Evolutionary conservation across 2,329 filamentous ascomycete species (phyloP), one percentile per base, ranked within the genome.

Genomic region (Pseudocercospora eumusae): DNA sequence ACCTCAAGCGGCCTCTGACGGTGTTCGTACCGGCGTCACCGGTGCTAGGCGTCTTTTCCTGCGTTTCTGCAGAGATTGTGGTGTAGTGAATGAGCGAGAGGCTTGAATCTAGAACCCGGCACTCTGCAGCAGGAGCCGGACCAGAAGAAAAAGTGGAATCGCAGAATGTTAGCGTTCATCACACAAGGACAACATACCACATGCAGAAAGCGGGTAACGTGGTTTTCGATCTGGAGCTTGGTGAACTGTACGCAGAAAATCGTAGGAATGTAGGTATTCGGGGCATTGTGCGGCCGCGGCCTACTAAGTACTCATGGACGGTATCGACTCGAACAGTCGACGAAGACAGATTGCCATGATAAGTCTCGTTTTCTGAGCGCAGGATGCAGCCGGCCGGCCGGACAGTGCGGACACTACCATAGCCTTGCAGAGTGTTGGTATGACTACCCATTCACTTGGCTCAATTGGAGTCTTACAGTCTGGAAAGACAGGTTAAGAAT

Each of bases 21-120:
- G 47, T 52, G 11, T 52, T 52, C 47, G 25, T 25, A 10, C 11
- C 47, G 47, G 47, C 36, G 15, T 40, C 36, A 40, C 15, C 36
- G 36, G 36, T 40, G n/a, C 36, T n/a, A 52, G 47, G 25, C 47
- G 25, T 25, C 18, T 15, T 52, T 31, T 3, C 31, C 23, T 52
- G 47, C 47, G 23, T 52, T 2, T 10, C 3, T 25, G 25, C 47
- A 25, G 47, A 8, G 47, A 52, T 3, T 13, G 47, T 25, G 21
- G 47, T 52, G 21, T 28, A 25, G 13, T 28, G 23, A 3, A 40
- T n/a, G 36, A 27, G 47, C 47, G 47, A n/a, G 47, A 52, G 47
- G 47, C 47, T 52, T 52, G 21, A 8, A 52, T 52, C 25, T 52
- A 52, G 47, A 40, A 31, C 47, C 25, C 23, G 23, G 47, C 25